Base-by-base conservation (phyloP, 805 yeast species). In the Suhomyces vadensis region DNA sequence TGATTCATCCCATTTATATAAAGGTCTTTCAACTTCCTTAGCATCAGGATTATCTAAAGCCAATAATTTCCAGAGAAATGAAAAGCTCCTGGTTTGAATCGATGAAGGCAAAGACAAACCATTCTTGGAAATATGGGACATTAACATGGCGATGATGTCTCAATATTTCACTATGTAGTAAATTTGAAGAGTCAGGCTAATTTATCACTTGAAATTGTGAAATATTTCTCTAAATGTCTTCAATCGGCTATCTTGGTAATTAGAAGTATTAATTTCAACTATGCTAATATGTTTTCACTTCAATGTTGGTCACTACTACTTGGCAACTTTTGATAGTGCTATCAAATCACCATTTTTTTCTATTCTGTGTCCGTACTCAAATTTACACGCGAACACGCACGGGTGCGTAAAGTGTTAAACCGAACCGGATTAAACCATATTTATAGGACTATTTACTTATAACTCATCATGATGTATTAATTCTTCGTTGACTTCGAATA, bases 1-100 rank as follows among this genome's bases (percentile, higher is more conserved):
- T 1, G 96, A 87, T 47, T 85, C 83, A 58, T 92, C 97, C 97
- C 97, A 91, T 22, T 82, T 81, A 60, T 87, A 63, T 45, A 70
- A 57, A 10, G 60, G 54, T 14, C 63, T 57, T 38, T 65, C 71
- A 2, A 52, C 51, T 22, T 65, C 67, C 31, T 53, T 47, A 9
- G 44, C 48, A 20, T 60, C 61, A 21, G 60, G 58, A 37, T 55
- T 56, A 42, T 69, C 71, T 51, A 71, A 60, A 22, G 61, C 64
- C 47, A 71, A 64, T 35, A 71, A 49, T 39, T 63, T 67, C 61
- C 65, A 67, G 53, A 70, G 60, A 41, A 70, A 67, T 21, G 74
- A 69, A 25, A 68, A 55, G 43, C 63, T 54, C 42, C 69, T 54
- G 31, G 37, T 39, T 14, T 31, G 31, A 13, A 25, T 16, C 5